Evolutionary conservation across 2,329 filamentous ascomycete species (phyloP), one percentile per base, ranked within the genome.

Genomic region (Chaetoscypha palmicola): DNA sequence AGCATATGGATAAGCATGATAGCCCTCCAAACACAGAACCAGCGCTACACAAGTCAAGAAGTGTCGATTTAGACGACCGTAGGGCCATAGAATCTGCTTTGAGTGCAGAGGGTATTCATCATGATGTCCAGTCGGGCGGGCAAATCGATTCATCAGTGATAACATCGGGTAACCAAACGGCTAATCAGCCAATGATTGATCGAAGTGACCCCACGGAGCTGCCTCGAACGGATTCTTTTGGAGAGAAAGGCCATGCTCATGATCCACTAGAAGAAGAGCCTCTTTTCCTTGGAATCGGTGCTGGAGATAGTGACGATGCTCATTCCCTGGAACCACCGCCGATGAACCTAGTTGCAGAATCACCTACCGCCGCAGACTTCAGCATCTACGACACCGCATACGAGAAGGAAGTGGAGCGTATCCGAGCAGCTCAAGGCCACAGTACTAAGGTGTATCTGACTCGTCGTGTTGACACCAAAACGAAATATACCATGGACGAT

Each of bases 351-450:
- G 81, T 95, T 31, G 86, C 86, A 22, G 89, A 95, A 64, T 94
- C 86, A 1, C 91, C 91, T 2, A 83, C 83, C 0, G 83, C 82
- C 1, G 85, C 86, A 4, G 88, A 94, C 48, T 87, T 87, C 55
- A 81, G 92, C 59, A 83, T 97, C 46, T 96, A 95, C 62, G 87
- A 94, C 62, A 79, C 76, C 1, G 91, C 91, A 0, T 96, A 94
- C 61, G 79, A 86, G 58, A 77, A 85, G 48, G 87, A 96, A 65
- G 77, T 92, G 21, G 76, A 83, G 46, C 76, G 82, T 12, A 91
- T 96, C 56, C 66, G 76, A 22, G 64, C 68, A 50, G 59, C 66
- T 49, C 58, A 69, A 54, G 67, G 70, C 45, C 62, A 66, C 20
- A 58, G 62, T 24, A 70, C 79, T 1, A 80, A 72, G 14, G 69